A percentile compares a stretch with the other conserved stretches of the same genome.
These are phyloP conservation scores for Globisporangium viniferum DNA, from an alignment of 352 stramenopile species.

Conservation along the genomic window DNA sequence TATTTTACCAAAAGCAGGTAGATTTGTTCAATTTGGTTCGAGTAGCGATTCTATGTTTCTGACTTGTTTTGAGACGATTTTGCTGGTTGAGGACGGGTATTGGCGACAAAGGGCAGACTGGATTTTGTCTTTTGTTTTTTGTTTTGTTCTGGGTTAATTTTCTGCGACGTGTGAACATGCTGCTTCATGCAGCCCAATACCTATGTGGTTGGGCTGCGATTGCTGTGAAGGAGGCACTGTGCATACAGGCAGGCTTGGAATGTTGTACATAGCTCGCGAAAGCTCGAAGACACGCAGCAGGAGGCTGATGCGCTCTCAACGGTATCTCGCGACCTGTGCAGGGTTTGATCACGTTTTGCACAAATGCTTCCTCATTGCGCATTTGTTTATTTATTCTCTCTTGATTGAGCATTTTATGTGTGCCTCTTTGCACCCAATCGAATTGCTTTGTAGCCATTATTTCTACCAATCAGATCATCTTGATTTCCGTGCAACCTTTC, in stretches of 20 bases:
- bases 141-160: background rate
- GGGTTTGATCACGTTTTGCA: too few relatives aligned
- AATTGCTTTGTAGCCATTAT: background rate
- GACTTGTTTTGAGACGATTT: background rate
- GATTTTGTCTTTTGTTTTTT: background rate
- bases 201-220: background rate
- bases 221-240: too few relatives aligned
- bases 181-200: background rate
- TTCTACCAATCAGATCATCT: background rate
- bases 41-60: background rate
- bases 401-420: too few relatives aligned
- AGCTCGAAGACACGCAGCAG: too few relatives aligned
- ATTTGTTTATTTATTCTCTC: background rate
- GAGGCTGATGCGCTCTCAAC: too few relatives aligned
- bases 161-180: background rate
- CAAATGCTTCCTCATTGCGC: too few relatives aligned
- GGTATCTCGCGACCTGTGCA: too few relatives aligned
- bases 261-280: too few relatives aligned
- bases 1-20: background rate
- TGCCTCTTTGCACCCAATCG: background rate
- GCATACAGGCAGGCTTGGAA: too few relatives aligned
- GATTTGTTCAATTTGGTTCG: background rate
- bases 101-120: background rate
- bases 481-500: constrained; percentile 3
- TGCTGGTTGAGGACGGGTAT: constrained; percentile 1